Evolutionary conservation across 345 rosid genomes (phyloP).

Genomic region (Orychophragmus violaceus): DNA sequence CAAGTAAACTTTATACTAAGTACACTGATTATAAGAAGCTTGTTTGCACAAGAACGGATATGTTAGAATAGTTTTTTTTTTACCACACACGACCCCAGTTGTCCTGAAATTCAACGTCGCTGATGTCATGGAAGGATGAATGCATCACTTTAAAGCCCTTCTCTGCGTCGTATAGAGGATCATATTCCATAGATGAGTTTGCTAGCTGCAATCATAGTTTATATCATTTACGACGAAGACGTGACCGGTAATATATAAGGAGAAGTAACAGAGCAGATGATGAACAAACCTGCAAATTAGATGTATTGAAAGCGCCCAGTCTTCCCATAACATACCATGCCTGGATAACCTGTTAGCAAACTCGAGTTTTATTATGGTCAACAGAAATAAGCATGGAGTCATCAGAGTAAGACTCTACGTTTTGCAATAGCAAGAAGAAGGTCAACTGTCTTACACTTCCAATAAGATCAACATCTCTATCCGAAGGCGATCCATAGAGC

Average conservation of each 20-base stretch:
- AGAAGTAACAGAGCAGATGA: neutral
- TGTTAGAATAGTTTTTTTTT: neutral
- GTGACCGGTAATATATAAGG: neutral
- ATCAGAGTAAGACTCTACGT: neutral
- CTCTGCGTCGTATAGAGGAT: slow-evolving; percentile 79
- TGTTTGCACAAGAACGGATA: neutral
- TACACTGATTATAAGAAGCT: neutral
- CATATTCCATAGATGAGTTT: slow-evolving; percentile 63
- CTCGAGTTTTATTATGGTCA: neutral
- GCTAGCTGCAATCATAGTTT: slow-evolving; percentile 48
- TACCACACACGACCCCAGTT: slow-evolving; percentile 95
- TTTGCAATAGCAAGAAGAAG: slow-evolving; percentile 11
- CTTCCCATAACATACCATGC: slow-evolving; percentile 98
- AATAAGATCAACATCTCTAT: slow-evolving; percentile 71
- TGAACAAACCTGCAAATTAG: slow-evolving; percentile 76
- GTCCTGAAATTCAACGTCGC: slow-evolving; percentile 95
- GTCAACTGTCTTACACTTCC: slow-evolving; percentile 55
- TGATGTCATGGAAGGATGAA: slow-evolving; percentile 86
- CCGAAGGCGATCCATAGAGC: slow-evolving; percentile 76
- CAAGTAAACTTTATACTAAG: neutral
- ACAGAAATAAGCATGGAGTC: slow-evolving; percentile 6
- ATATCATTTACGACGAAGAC: neutral
- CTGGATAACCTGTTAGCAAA: slow-evolving; percentile 60
- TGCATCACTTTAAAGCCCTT: slow-evolving; percentile 77
- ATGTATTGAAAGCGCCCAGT: slow-evolving; percentile 86